Percentiles rank a stretch among this genome's conserved stretches.
phyloP scores from a whole-genome alignment of 1,284 basidiomycete genomes.

The Cryptococcus deneoformans region DNA sequence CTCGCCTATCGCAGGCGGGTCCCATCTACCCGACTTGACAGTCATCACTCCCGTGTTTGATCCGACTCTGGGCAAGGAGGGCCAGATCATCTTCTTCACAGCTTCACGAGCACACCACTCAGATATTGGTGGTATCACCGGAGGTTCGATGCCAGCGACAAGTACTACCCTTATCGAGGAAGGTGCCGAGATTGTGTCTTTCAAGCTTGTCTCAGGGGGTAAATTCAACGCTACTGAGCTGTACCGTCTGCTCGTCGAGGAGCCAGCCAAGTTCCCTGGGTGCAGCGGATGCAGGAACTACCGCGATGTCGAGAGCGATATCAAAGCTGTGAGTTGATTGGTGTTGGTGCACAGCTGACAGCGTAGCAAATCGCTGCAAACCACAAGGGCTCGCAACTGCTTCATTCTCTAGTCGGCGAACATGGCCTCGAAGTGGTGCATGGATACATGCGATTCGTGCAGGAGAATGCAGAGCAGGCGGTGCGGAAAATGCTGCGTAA shows the following conservation, averaged over 20 bases:
- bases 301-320: slow-evolving; percentile 34
- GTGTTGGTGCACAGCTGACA: no score
- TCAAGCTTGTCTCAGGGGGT: slow-evolving; percentile 55
- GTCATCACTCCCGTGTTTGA: slow-evolving; percentile 38
- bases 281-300: slow-evolving; percentile 46
- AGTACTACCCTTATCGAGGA: slow-evolving; percentile 51
- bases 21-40: slow-evolving; percentile 53
- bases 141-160: slow-evolving; percentile 53
- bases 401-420: slow-evolving; percentile 33
- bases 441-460: slow-evolving; percentile 81
- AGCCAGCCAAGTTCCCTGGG: slow-evolving; percentile 78
- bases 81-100: slow-evolving; percentile 37
- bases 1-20: slow-evolving; percentile 53
- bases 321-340: slow-evolving; percentile 21
- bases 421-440: slow-evolving; percentile 53
- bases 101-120: slow-evolving; percentile 49
- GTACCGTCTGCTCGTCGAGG: slow-evolving; percentile 76
- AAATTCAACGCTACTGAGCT: slow-evolving; percentile 58
- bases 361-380: slow-evolving; percentile 34
- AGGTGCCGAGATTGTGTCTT: slow-evolving; percentile 48
- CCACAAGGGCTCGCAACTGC: slow-evolving; percentile 29
- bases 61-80: slow-evolving; percentile 13
- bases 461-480: slow-evolving; percentile 81
- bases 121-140: slow-evolving; percentile 45
- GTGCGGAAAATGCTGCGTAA: slow-evolving; percentile 74